Evolutionary conservation across 345 rosid species (phyloP).

Genomic region (Punica granatum): DNA sequence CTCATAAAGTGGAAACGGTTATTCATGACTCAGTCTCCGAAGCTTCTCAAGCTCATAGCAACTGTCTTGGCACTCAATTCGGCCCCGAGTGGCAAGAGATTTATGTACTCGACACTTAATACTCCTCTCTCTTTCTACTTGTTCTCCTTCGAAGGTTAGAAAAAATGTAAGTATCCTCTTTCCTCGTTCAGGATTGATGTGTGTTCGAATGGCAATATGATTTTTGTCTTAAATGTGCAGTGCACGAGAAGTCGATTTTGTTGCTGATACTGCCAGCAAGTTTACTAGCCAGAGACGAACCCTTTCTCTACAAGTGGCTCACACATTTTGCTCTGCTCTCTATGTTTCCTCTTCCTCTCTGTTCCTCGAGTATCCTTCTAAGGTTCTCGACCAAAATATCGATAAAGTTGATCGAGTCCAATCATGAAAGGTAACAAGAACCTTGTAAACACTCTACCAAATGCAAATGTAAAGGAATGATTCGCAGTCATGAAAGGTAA

Average conservation of each 20-base stretch:
- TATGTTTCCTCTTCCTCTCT: conserved; percentile 86
- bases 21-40: conserved; percentile 50
- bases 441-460: too few relatives aligned
- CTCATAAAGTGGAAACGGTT: conserved; percentile 82
- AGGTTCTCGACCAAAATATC: too few relatives aligned
- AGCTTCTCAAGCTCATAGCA: conserved; percentile 47
- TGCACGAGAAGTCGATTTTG: conserved; percentile 93
- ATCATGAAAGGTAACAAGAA: too few relatives aligned
- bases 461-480: too few relatives aligned
- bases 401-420: too few relatives aligned
- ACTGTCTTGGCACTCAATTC: conserved; percentile 52
- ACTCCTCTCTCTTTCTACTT: conserved; percentile 79
- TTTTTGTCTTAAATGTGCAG: conserved; percentile 36
- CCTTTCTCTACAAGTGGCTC: conserved; percentile 38
- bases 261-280: conserved; percentile 86
- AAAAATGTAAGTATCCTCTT: neutral
- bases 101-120: conserved; percentile 68
- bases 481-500: too few relatives aligned
- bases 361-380: too few relatives aligned
- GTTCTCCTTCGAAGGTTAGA: conserved; percentile 81
- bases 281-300: conserved; percentile 56
- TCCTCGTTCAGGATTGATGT: neutral
- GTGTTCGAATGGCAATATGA: neutral
- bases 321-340: conserved; percentile 73
- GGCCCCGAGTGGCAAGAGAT: conserved; percentile 74